These are phyloP conservation scores for Aureobasidium lini DNA, from an alignment of 2,329 filamentous ascomycete genomes.

Conservation along the genomic window DNA sequence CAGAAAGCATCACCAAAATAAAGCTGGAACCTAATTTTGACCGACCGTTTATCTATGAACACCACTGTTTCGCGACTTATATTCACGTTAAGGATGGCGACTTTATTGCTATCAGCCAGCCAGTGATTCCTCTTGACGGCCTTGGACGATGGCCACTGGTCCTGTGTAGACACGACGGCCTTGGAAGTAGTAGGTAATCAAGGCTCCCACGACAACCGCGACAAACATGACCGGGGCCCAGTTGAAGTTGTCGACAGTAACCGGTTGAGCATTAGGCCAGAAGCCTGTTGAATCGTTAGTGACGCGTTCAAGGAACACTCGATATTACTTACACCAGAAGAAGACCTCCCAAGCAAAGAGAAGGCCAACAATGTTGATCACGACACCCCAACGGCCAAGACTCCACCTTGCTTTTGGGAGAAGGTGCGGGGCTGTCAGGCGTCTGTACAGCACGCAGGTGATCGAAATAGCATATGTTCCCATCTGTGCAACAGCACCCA, in stretches of 20 bases:
- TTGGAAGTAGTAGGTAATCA: slow-evolving; percentile 25
- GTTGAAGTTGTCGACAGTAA: slow-evolving; percentile 23
- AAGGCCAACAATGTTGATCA: slow-evolving; percentile 31
- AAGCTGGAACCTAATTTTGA: neutral
- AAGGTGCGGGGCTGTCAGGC: slow-evolving; percentile 30
- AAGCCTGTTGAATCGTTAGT: neutral
- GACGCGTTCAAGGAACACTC: neutral
- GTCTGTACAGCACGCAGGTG: slow-evolving; percentile 33
- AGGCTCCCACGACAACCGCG: slow-evolving; percentile 22
- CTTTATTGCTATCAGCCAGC: neutral
- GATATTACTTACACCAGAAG: slow-evolving; percentile 21
- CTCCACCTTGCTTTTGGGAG: slow-evolving; percentile 33
- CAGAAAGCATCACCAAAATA: neutral
- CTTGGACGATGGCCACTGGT: slow-evolving; percentile 12
- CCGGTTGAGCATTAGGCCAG: slow-evolving; percentile 9
- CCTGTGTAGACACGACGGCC: slow-evolving; percentile 27
- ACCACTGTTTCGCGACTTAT: slow-evolving; percentile 2
- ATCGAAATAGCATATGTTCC: slow-evolving; percentile 36
- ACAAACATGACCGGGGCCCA: slow-evolving; percentile 32
- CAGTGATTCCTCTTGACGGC: neutral
- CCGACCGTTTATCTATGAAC: slow-evolving; percentile 7
- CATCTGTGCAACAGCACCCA: slow-evolving; percentile 33
- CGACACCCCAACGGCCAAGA: slow-evolving; percentile 32
- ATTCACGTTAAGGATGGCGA: neutral
- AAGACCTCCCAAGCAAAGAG: slow-evolving; percentile 31